Base-by-base conservation (phyloP, 2,329 filamentous ascomycete genomes). In the Aspergillus udagawae region DNA sequence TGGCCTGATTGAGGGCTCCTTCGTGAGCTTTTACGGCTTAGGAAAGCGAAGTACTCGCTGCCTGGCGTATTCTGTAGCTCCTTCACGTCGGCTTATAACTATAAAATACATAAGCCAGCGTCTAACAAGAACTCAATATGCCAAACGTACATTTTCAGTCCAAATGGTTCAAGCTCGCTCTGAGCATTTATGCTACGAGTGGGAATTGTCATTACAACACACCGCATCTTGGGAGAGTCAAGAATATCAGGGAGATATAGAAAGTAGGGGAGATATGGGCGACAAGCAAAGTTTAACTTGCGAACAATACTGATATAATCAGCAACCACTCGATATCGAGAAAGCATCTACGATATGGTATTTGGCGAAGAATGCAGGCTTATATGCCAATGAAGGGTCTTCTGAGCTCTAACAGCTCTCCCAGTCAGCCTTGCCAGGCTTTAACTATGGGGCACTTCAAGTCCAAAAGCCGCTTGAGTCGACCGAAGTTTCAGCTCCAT, bases 1-100 rank as follows among this genome's bases (percentile, higher is more conserved):
- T 83, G 35, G 90, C 89, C 72, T 93, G 90, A 75, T 92, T 93
- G 62, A 87, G 87, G 12, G 91, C 91, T 21, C 90, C 90, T 72
- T 94, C 90, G 68, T 94, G 90, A 0, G 90, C 90, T 71, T 95
- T 95, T n/a, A 63, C 88, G 85, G 6, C 88, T 89, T 1, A 94
- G 84, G 21, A 88, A 91, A 51, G 88, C 86, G 67, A 95, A 95
- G 77, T 95, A 96, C 64, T 86, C 86, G n/a, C 86, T 90, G 60
- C 88, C 85, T 3, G 86, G 88, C 0, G 90, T 90, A 68, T 96
- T 91, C 70, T 91, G 88, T 27, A 96, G 83, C 70, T 95, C 91
- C 74, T 94, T 94, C 66, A 95, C 87, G 74, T 92, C 92, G 68
- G 87, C 83, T 87, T 86, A 75, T 88, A 86, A 63, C 80, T 80